These are phyloP conservation scores for Cronartium ribicola DNA, from an alignment of 1,284 basidiomycete genomes.

Conservation along the genomic window DNA sequence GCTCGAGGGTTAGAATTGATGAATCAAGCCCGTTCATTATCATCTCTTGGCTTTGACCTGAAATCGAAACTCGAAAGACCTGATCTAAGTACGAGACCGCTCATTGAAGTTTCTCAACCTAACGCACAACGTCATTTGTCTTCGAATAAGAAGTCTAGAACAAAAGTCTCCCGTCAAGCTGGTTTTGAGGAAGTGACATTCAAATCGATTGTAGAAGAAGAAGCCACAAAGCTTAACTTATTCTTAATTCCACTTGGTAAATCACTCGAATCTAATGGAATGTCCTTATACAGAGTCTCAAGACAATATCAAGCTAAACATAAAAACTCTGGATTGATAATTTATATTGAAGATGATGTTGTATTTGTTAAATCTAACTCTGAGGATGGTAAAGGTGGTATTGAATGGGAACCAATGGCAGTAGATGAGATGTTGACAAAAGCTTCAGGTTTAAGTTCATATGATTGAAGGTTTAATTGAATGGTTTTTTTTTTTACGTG, in stretches of 20 bases:
- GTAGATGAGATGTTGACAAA: slow-evolving; percentile 38
- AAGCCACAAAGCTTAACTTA: slow-evolving; percentile 22
- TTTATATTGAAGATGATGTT: slow-evolving; percentile 37
- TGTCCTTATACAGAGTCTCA: slow-evolving; percentile 32
- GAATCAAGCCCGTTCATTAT: slow-evolving; percentile 38
- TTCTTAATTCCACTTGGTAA: slow-evolving; percentile 37
- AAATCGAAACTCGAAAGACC: slow-evolving; percentile 15
- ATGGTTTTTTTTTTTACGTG: no score
- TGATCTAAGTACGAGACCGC: slow-evolving; percentile 2
- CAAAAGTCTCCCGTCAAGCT: neutral
- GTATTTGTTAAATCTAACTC: slow-evolving; percentile 25
- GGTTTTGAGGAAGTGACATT: slow-evolving; percentile 30
- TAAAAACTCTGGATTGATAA: slow-evolving; percentile 1
- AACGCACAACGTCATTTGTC: neutral
- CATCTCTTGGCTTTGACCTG: slow-evolving; percentile 20
- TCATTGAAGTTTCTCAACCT: slow-evolving; percentile 1
- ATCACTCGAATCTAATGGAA: slow-evolving; percentile 30
- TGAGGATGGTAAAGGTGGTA: neutral
- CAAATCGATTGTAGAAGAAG: slow-evolving; percentile 38
- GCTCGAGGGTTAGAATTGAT: slow-evolving; percentile 24
- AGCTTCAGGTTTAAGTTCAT: slow-evolving; percentile 15
- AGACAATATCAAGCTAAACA: slow-evolving; percentile 16
- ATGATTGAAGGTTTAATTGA: no score
- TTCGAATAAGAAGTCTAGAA: neutral
- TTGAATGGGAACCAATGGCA: slow-evolving; percentile 34